A percentile compares a stretch with the other conserved stretches of the same genome.
These are phyloP conservation scores for Penicillium coprophilum DNA, from an alignment of 495 filamentous ascomycete species.

Conservation along the genomic window DNA sequence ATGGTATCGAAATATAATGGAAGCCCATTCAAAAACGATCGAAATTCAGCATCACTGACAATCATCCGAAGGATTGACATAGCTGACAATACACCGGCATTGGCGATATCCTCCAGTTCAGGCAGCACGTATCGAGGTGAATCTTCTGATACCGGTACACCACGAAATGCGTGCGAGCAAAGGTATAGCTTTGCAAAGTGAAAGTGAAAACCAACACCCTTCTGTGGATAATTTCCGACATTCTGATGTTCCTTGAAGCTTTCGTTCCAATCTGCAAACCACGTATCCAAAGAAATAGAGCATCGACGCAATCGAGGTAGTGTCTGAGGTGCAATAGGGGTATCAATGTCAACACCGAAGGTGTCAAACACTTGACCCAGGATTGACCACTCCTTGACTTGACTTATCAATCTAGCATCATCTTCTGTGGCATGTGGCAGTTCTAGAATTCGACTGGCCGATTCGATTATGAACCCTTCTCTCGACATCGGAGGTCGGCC, in stretches of 20 bases:
- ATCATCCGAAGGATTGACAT: constrained; percentile 35
- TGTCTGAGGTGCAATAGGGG: constrained; percentile 21
- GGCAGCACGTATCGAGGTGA: constrained; percentile 14
- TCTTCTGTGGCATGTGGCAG: constrained; percentile 33
- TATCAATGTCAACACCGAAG: constrained; percentile 40
- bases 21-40: constrained; percentile 33
- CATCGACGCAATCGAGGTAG: constrained; percentile 31
- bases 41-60: constrained; percentile 29
- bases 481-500: constrained; percentile 39
- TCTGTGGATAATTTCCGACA: constrained; percentile 33
- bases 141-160: constrained; percentile 14
- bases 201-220: constrained; percentile 34
- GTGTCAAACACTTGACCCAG: constrained; percentile 36
- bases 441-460: constrained; percentile 25
- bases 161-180: constrained; percentile 38
- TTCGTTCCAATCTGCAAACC: constrained; percentile 35
- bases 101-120: constrained; percentile 35
- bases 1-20: constrained; percentile 39
- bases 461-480: constrained; percentile 28
- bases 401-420: constrained; percentile 36
- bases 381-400: constrained; percentile 39
- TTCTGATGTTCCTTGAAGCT: constrained; percentile 24
- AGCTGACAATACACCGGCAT: constrained; percentile 30
- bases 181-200: constrained; percentile 39
- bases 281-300: constrained; percentile 32